These are phyloP conservation scores for Sanghuangporus sanghuang DNA, from an alignment of 1,284 basidiomycete genomes.

Conservation along the genomic window DNA sequence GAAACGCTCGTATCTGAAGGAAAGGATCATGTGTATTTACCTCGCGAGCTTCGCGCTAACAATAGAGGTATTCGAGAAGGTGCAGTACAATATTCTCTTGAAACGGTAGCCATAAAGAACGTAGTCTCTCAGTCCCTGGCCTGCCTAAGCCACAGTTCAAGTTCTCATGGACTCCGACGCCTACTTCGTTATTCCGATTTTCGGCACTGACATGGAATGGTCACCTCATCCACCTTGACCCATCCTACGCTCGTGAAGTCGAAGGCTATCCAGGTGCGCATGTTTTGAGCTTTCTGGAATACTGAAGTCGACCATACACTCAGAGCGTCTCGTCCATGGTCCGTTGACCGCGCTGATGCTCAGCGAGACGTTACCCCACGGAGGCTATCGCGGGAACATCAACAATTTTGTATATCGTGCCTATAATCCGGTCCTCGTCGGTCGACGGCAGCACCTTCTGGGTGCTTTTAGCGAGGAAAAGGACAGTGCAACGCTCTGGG, in stretches of 20 bases:
- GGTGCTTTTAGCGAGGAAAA: constrained; percentile 37
- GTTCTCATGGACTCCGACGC: constrained; percentile 60
- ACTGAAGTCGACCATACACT: too few relatives aligned
- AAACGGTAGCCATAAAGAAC: not conserved
- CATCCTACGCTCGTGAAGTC: constrained; percentile 55
- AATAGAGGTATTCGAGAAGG: not conserved
- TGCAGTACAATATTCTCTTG: constrained; percentile 31
- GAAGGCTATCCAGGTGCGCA: constrained; percentile 67
- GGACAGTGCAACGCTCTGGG: constrained; percentile 40
- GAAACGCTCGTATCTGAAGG: constrained; percentile 55
- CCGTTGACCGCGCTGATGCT: constrained; percentile 77
- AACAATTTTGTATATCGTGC: constrained; percentile 68
- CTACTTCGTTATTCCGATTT: constrained; percentile 76
- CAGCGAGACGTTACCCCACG: constrained; percentile 47
- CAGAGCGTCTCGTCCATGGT: constrained; percentile 77
- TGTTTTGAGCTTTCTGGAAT: not conserved
- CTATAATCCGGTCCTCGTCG: constrained; percentile 66
- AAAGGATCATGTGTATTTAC: constrained; percentile 71
- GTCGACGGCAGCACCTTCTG: constrained; percentile 47
- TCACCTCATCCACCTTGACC: constrained; percentile 71
- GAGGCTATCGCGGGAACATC: constrained; percentile 34
- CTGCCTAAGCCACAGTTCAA: constrained; percentile 55
- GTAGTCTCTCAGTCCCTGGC: constrained; percentile 36
- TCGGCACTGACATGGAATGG: constrained; percentile 80
- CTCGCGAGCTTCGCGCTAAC: constrained; percentile 7